These are phyloP conservation scores for Meyerozyma carpophila DNA, from an alignment of 1,139 yeast species.

Conservation along the genomic window DNA sequence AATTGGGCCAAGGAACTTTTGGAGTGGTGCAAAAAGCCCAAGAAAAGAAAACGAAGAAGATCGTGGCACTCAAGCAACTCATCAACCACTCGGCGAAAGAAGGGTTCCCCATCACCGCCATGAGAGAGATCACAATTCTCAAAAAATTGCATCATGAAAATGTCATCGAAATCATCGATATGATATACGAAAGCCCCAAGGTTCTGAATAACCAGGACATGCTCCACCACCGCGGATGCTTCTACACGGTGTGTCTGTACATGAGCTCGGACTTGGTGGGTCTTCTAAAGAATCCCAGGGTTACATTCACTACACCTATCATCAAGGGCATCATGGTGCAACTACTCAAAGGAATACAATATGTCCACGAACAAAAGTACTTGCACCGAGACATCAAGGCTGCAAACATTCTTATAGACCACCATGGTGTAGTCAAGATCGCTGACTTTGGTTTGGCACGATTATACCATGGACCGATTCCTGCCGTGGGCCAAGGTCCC, in stretches of 20 bases:
- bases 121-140: slow-evolving; percentile 84
- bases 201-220: slow-evolving; percentile 26
- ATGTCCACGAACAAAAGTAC: slow-evolving; percentile 64
- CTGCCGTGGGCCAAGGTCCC: slow-evolving; percentile 49
- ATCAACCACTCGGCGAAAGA: slow-evolving; percentile 81
- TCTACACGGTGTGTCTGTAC: slow-evolving; percentile 89
- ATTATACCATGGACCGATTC: slow-evolving; percentile 64
- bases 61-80: slow-evolving; percentile 66
- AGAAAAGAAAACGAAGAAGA: slow-evolving; percentile 21
- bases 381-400: slow-evolving; percentile 94
- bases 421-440: slow-evolving; percentile 65
- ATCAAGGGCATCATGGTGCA: slow-evolving; percentile 84
- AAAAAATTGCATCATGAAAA: slow-evolving; percentile 67
- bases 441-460: slow-evolving; percentile 95
- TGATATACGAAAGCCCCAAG: slow-evolving; percentile 65
- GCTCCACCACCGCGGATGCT: slow-evolving; percentile 43
- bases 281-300: slow-evolving; percentile 77
- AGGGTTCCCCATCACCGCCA: slow-evolving; percentile 93
- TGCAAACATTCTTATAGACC: slow-evolving; percentile 81
- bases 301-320: slow-evolving; percentile 55
- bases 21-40: slow-evolving; percentile 46
- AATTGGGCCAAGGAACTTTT: slow-evolving; percentile 45
- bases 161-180: slow-evolving; percentile 73
- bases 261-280: slow-evolving; percentile 95
- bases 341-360: slow-evolving; percentile 72